Base-by-base conservation (phyloP, 768 basidiomycete genomes). In the Boletus fagicola region DNA sequence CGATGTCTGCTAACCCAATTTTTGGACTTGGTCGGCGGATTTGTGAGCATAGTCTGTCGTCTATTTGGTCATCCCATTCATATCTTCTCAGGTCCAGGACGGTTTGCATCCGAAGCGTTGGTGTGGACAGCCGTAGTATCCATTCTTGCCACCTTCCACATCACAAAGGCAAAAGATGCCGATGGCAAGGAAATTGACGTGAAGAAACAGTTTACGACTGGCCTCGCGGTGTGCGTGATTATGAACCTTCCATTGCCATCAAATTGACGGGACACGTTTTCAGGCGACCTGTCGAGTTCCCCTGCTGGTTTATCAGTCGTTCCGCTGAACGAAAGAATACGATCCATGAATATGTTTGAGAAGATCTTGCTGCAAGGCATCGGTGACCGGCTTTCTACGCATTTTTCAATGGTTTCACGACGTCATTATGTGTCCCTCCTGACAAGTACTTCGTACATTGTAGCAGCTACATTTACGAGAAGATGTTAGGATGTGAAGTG, bases 11-110 rank as follows among this genome's bases (percentile, higher is more conserved):
- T 12, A 58, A 70, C n/a, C 61, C 66, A 2, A 60, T 65, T 40
- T 70, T 69, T 53, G 66, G 68, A 3, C 43, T 68, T 36, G 68
- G 68, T 35, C 51, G 64, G 26, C 64, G 68, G 15, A 68, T 60
- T n/a, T 68, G 68, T 68, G 42, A 48, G 60, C 33, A 7, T 13
- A 5, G 1, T n/a, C 16, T n/a, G n/a, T n/a, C 1, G 3, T 15
- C 15, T 15, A 4, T 36, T n/a, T 15, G 20, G 20, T 11, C 31
- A 4, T 51, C 3, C 18, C 28, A 31, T 11, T 42, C 26, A 56
- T 16, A 33, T 20, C 10, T 6, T 15, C 4, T 3, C 7, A 58
- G 61, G 60, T 15, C 68, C 68, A 2, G 68, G 68, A 49, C 57
- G 69, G 45, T 67, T 66, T 38, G 56, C 58, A 8, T 53, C 65